Evolutionary conservation across 495 filamentous ascomycete genomes (phyloP).

Genomic region (Trichoderma parareesei): DNA sequence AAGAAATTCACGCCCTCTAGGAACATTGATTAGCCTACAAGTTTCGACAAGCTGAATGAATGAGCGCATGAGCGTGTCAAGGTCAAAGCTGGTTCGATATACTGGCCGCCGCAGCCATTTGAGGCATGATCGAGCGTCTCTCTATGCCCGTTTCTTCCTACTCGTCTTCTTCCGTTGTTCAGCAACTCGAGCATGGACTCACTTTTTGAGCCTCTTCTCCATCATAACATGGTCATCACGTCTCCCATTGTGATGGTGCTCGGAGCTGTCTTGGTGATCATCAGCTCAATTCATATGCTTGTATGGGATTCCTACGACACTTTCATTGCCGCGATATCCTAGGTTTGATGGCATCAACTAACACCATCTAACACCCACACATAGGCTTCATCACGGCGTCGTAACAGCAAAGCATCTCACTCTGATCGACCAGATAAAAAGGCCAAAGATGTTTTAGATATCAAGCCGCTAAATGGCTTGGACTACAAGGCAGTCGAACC

Average conservation of each 20-base stretch:
- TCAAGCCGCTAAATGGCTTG: constrained; percentile 51
- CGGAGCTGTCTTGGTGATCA: background rate
- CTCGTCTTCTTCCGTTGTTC: background rate
- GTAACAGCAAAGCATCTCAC: background rate
- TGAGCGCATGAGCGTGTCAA: too few relatives aligned
- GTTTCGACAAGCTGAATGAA: too few relatives aligned
- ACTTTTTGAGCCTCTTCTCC: background rate
- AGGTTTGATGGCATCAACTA: background rate
- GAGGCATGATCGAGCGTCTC: too few relatives aligned
- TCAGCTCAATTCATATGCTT: background rate
- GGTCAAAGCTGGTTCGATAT: too few relatives aligned
- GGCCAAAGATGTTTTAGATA: constrained; percentile 14
- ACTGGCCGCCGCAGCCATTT: too few relatives aligned
- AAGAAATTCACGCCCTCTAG: background rate
- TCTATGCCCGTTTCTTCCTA: background rate
- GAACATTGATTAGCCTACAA: too few relatives aligned
- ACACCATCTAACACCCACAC: background rate
- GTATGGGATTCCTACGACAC: background rate
- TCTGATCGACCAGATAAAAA: background rate
- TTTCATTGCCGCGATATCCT: background rate
- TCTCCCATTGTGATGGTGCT: background rate
- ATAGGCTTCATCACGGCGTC: background rate
- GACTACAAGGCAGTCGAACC: constrained; percentile 54
- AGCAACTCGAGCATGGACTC: background rate
- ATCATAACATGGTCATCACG: background rate